phyloP scores from a whole-genome alignment of 805 yeast species.

The Starmerella kuoi region DNA sequence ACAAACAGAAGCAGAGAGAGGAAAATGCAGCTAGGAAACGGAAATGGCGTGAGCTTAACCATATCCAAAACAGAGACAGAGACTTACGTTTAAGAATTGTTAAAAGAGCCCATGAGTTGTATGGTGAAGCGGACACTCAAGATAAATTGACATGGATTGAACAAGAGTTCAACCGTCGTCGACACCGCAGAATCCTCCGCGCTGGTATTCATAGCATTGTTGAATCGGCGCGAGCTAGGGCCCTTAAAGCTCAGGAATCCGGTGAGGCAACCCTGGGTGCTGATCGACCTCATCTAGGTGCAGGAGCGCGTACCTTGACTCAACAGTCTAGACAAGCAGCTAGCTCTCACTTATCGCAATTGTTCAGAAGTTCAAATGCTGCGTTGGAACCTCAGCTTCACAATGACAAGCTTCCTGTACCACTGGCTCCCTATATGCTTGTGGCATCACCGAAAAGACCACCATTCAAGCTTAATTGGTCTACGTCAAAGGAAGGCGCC shows the following conservation, averaged over 20 bases:
- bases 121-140: constrained; percentile 48
- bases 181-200: constrained; percentile 44
- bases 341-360: constrained; percentile 16
- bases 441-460: constrained; percentile 23
- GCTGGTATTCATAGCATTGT: constrained; percentile 20
- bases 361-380: constrained; percentile 20
- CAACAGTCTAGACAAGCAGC: constrained; percentile 20
- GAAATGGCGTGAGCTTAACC: constrained; percentile 72
- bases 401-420: constrained; percentile 15
- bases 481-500: background rate
- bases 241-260: constrained; percentile 5
- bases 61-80: constrained; percentile 72
- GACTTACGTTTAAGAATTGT: constrained; percentile 70
- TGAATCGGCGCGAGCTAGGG: constrained; percentile 15
- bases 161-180: constrained; percentile 54
- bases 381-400: constrained; percentile 16
- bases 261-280: background rate
- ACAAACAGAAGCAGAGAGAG: constrained; percentile 45
- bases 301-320: constrained; percentile 11
- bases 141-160: constrained; percentile 58
- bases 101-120: constrained; percentile 55
- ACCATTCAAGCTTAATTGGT: constrained; percentile 4
- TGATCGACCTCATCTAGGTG: background rate
- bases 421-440: constrained; percentile 18
- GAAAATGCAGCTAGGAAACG: constrained; percentile 71